Base-by-base conservation (phyloP, 371 early-diverging fungal genomes). In the Apophysomyces sp. region DNA sequence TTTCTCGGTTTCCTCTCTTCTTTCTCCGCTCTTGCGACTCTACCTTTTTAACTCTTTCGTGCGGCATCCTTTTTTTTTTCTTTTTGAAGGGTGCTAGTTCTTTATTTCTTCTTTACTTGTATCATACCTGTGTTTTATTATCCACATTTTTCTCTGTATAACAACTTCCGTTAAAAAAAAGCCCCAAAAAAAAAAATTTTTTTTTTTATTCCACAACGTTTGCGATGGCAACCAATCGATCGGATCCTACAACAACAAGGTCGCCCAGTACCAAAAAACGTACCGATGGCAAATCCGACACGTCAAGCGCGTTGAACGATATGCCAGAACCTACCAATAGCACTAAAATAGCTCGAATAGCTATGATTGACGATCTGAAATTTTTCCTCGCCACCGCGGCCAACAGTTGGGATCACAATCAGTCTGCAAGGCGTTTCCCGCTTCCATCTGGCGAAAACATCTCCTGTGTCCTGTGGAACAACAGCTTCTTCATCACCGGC, bases 401-500 rank as follows among this genome's bases (percentile, higher is more conserved):
- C 13, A 76, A 71, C 16, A 73, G 82, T 51, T 90, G 89, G 89
- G 76, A 84, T 9, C 62, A 60, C 9, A 24, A 44, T 44, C 49
- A 44, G 21, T 44, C 49, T 8, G 18, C 49, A 26, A 44, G 21
- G 21, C 49, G 52, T 30, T 93, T 92, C 71, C 67, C 67, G 40
- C 85, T 98, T 27, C 89, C 91, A 1, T 90, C 90, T 36, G 94
- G 94, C 44, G 98, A 97, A 67, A 79, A 73, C 41, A 85, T 98
- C 62, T 91, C 95, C 1, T 98, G 98, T 69, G 89, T 97, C 7
- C 83, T 92, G 39, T 96, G 95, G 94, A 95, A 95, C 71, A 84
- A 89, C 65, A 84, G 89, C 32, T 96, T 92, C 69, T 90, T 94
- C 78, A 94, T 98, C 61, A 97, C 99, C 15, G 99, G 99, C 11